Base-by-base conservation (phyloP, 805 yeast species). In the Candida railenensis region DNA sequence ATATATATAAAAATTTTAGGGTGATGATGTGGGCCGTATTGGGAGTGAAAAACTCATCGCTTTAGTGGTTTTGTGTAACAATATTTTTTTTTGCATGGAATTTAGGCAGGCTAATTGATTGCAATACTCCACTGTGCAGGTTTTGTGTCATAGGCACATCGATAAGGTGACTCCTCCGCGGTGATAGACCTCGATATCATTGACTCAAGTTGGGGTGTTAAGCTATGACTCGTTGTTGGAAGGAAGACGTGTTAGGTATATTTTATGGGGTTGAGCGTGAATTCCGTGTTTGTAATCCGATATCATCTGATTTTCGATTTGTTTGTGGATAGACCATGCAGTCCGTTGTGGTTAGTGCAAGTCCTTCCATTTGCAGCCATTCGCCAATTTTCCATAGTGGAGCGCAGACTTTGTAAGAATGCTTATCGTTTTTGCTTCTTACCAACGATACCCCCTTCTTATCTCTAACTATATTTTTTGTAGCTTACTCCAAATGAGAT, bases 401-500 rank as follows among this genome's bases (percentile, higher is more conserved):
- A 25, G 5, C n/a, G n/a, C n/a, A n/a, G n/a, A n/a, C n/a, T n/a
- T n/a, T n/a, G n/a, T n/a, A n/a, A n/a, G n/a, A n/a, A n/a, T n/a
- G n/a, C n/a, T n/a, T n/a, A n/a, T n/a, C n/a, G n/a, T n/a, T n/a
- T n/a, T n/a, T n/a, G n/a, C n/a, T n/a, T n/a, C n/a, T n/a, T n/a
- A n/a, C n/a, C n/a, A n/a, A n/a, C n/a, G n/a, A n/a, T n/a, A n/a
- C n/a, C n/a, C n/a, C 36, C 18, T 8, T 7, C 15, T 7, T 33
- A 33, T 14, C 15, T 15, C 36, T 8, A 15, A 15, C 36, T 15
- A 14, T 12, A 14, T 8, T 33, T 15, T 12, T n/a, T n/a, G n/a
- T n/a, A n/a, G n/a, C n/a, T n/a, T n/a, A n/a, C 18, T 33, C 18
- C 5, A 33, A 8, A 67, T 66, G 61, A 74, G 78, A 52, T 63